Evolutionary conservation across 768 basidiomycete genomes (phyloP).

Genomic region (Favolaschia claudopus): DNA sequence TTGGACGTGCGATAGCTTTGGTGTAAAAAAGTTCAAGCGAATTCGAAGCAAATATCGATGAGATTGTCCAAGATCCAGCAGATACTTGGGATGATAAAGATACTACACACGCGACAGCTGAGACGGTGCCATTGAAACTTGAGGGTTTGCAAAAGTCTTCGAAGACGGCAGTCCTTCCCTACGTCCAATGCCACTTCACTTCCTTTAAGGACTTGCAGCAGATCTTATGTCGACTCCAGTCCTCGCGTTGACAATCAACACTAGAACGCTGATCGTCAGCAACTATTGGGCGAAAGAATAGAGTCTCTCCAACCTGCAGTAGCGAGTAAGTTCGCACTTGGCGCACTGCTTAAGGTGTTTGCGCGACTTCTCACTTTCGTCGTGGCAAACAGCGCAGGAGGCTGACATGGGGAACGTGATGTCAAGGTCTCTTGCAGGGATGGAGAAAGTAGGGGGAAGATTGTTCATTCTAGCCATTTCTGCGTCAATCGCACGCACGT

Average conservation of each 20-base stretch:
- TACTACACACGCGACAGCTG: too few relatives aligned
- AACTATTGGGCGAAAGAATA: neutral
- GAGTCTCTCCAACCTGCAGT: constrained; percentile 23
- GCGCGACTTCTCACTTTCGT: neutral
- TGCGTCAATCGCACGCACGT: neutral
- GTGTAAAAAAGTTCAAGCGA: too few relatives aligned
- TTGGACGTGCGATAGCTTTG: too few relatives aligned
- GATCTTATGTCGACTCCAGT: constrained; percentile 20
- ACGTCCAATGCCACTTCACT: constrained; percentile 18
- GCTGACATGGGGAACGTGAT: constrained; percentile 6
- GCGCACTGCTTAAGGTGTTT: constrained; percentile 16
- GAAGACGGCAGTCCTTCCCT: too few relatives aligned
- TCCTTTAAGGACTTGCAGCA: constrained; percentile 23
- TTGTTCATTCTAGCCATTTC: neutral
- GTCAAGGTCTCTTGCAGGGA: neutral
- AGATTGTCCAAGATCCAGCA: too few relatives aligned
- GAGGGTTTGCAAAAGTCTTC: too few relatives aligned
- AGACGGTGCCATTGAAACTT: too few relatives aligned
- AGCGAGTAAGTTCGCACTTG: constrained; percentile 14
- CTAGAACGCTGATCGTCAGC: neutral
- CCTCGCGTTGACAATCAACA: constrained; percentile 18
- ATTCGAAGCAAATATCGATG: too few relatives aligned
- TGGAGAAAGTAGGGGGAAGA: neutral
- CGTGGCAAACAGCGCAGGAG: constrained; percentile 14
- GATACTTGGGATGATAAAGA: too few relatives aligned